A percentile compares a stretch with the other conserved stretches of the same genome.
Conservation (phyloP, 176 grass and related monocot species). For the Saccharum officinarum region DNA sequence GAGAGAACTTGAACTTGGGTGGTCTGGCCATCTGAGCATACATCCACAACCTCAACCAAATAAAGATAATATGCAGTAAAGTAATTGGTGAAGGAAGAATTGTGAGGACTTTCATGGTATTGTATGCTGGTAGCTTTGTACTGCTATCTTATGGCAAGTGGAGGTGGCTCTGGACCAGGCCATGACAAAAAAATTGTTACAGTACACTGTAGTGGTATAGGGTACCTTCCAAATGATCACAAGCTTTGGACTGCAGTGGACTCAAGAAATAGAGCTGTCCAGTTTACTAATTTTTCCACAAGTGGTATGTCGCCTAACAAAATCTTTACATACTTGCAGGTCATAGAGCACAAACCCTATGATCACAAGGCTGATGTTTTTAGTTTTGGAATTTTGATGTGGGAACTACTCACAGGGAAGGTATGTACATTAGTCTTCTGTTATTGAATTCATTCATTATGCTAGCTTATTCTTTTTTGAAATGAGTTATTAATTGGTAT, state of each 20-base stretch:
- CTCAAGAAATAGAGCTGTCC: conserved; percentile 5
- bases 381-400: conserved; percentile 97
- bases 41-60: not conserved
- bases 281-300: not conserved
- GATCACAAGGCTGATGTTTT: conserved; percentile 99
- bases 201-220: not conserved
- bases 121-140: not conserved
- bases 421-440: conserved; percentile 34
- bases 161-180: not conserved
- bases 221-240: conserved; percentile 1
- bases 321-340: conserved; percentile 43
- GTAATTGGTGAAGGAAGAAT: not conserved
- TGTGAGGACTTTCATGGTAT: not conserved
- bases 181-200: not conserved
- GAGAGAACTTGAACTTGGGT: not conserved
- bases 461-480: conserved; percentile 26
- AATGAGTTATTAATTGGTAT: conserved; percentile 26
- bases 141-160: not conserved
- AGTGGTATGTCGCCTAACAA: conserved; percentile 8
- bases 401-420: conserved; percentile 99
- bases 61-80: not conserved
- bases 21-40: not conserved
- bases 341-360: conserved; percentile 99
- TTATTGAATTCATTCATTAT: conserved; percentile 17
- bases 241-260: not conserved